These are phyloP conservation scores for Cetradonia linearis DNA, from an alignment of 495 filamentous ascomycete species.

Conservation along the genomic window DNA sequence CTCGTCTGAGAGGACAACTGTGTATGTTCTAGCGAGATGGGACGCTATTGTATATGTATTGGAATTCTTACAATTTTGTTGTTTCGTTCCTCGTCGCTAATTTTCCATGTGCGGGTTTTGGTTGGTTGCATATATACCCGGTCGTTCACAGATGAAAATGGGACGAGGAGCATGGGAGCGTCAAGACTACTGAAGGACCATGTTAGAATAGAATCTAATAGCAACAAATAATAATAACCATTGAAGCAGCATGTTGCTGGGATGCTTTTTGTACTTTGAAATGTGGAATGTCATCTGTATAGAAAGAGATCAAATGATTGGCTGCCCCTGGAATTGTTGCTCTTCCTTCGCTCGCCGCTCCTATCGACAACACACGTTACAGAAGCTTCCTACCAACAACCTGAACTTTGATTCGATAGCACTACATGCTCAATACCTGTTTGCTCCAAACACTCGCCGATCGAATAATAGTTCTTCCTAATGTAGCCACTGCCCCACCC, in stretches of 20 bases:
- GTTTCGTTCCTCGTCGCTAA: not conserved
- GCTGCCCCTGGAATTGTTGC: slow-evolving; percentile 2
- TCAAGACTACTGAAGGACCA: not conserved
- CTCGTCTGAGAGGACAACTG: not conserved
- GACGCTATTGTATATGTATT: slow-evolving; percentile 1
- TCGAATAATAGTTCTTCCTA: not conserved
- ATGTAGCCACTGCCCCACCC: not conserved
- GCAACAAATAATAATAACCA: slow-evolving; percentile 9
- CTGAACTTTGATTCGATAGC: no score
- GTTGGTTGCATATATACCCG: slow-evolving; percentile 15
- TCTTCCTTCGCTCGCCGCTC: not conserved
- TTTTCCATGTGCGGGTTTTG: not conserved
- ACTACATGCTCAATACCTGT: not conserved
- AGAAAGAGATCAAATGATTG: not conserved
- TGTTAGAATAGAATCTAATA: not conserved
- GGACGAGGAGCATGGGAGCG: slow-evolving; percentile 1
- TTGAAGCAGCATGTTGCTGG: not conserved
- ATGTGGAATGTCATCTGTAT: slow-evolving; percentile 13
- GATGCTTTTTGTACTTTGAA: not conserved
- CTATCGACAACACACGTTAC: slow-evolving; percentile 2
- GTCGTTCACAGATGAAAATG: not conserved
- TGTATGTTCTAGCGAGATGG: not conserved
- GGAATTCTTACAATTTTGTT: not conserved
- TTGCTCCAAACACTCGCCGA: not conserved
- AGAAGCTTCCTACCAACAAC: not conserved